Base-by-base conservation (phyloP, 352 stramenopile genomes). In the Pythium insidiosum region DNA sequence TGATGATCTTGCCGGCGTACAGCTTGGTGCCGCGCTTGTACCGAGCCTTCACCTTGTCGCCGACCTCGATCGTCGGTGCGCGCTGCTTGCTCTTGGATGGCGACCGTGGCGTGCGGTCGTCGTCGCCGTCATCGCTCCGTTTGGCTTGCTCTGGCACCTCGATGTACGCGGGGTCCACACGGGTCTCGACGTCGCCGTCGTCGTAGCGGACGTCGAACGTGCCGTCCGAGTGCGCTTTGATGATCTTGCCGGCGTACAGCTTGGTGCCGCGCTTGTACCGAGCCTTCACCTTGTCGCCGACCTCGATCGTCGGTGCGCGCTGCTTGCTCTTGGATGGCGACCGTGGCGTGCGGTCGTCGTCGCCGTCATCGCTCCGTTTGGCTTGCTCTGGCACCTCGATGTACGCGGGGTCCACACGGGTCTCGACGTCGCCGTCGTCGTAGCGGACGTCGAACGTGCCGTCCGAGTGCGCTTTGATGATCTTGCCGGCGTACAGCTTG, bases 211-310 rank as follows among this genome's bases (percentile, higher is more conserved):
- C 57, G 48, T 88, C 76, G 39, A 72, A 86, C 0, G 73, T 82
- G 1, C 68, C 79, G 46, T 94, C 71, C 5, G 54, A 65, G 25
- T 72, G 59, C 21, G 70, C 65, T 6, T 75, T 56, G 0, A 41
- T 56, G 41, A 95, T 79, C 55, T 66, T 76, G 2, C 77, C 82
- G 1, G 58, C 25, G 38, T 84, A 94, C 29, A 70, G 63, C 11
- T 68, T 68, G 10, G 59, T 77, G 5, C 88, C 86, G 6, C 67
- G 61, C 18, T 91, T 96, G 58, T 72, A 93, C 31, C 56, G 68
- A 1, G 60, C 63, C 30, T 61, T 52, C 15, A 81, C 81, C 2
- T 54, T 53, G 25, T 88, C 87, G 1, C 60, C 60, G 1, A 73
- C 68, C 12, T 23, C 34, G n/a, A 38, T 51, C 10, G 5, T 28